Conservation (phyloP, 2,329 filamentous ascomycete genomes). For the Xylariaceae sp. region DNA sequence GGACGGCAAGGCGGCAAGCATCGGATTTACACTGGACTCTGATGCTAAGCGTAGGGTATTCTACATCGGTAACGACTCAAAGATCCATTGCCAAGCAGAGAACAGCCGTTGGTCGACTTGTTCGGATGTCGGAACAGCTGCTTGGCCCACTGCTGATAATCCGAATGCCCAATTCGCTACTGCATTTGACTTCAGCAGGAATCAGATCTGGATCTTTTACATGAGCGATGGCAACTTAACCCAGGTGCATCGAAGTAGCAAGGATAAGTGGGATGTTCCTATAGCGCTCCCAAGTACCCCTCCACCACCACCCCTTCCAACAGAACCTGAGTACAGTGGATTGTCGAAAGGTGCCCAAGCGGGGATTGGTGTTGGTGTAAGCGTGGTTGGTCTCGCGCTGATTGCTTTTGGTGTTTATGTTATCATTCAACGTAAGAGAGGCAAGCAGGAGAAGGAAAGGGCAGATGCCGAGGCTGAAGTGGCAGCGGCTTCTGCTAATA, state of each 20-base stretch:
- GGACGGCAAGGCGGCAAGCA: constrained; percentile 14
- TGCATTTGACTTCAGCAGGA: constrained; percentile 32
- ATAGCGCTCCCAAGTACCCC: constrained; percentile 26
- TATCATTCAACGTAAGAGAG: constrained; percentile 14
- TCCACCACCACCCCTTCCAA: neutral
- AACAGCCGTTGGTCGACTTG: neutral
- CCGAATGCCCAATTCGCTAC: constrained; percentile 38
- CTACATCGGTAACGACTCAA: constrained; percentile 37
- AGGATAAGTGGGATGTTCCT: constrained; percentile 38
- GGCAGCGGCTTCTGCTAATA: constrained; percentile 1
- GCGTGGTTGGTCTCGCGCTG: constrained; percentile 35
- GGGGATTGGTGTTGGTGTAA: constrained; percentile 33
- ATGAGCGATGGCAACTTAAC: constrained; percentile 33
- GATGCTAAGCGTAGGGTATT: constrained; percentile 18
- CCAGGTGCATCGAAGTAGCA: constrained; percentile 35
- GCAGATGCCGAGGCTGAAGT: constrained; percentile 14
- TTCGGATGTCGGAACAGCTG: constrained; percentile 3
- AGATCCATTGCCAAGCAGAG: constrained; percentile 37
- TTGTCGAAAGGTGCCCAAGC: constrained; percentile 21
- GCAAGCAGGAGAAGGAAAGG: constrained; percentile 7
- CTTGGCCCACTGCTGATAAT: constrained; percentile 44
- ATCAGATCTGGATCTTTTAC: constrained; percentile 43
- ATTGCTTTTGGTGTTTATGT: constrained; percentile 33
- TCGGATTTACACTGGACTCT: constrained; percentile 22
- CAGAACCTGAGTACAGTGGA: neutral